Evolutionary conservation across 2,329 filamentous ascomycete species (phyloP).

Genomic region (Verticillium isaacii): DNA sequence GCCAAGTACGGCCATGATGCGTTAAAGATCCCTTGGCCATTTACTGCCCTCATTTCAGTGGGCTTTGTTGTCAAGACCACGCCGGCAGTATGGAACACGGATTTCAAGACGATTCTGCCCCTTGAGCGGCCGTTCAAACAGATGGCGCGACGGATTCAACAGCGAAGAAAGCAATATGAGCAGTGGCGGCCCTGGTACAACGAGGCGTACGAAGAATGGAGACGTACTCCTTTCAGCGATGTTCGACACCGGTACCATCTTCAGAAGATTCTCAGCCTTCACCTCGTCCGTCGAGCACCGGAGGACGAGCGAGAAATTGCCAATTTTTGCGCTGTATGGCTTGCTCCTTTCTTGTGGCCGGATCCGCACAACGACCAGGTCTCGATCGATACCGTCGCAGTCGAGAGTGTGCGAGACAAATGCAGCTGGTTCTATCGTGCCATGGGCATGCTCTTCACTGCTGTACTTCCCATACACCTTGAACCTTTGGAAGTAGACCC

Average conservation of each 20-base stretch:
- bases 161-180: neutral
- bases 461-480: constrained; percentile 2
- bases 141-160: neutral
- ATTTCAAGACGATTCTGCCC: neutral
- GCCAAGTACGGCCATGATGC: constrained; percentile 2
- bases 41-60: neutral
- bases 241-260: neutral
- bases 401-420: neutral
- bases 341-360: neutral
- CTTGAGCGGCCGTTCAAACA: neutral
- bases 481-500: neutral
- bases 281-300: neutral
- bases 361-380: neutral
- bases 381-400: neutral
- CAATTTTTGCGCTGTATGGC: neutral
- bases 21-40: neutral
- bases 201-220: constrained; percentile 3
- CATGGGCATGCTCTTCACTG: constrained; percentile 1
- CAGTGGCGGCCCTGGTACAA: constrained; percentile 4
- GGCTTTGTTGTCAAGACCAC: neutral
- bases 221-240: constrained; percentile 5
- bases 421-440: constrained; percentile 9
- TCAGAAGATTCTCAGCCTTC: neutral
- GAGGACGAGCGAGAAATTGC: neutral
- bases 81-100: neutral